Evolutionary conservation across 805 yeast species (phyloP), one percentile per base, ranked within the genome.

Genomic region (Starmerella stigmatis): DNA sequence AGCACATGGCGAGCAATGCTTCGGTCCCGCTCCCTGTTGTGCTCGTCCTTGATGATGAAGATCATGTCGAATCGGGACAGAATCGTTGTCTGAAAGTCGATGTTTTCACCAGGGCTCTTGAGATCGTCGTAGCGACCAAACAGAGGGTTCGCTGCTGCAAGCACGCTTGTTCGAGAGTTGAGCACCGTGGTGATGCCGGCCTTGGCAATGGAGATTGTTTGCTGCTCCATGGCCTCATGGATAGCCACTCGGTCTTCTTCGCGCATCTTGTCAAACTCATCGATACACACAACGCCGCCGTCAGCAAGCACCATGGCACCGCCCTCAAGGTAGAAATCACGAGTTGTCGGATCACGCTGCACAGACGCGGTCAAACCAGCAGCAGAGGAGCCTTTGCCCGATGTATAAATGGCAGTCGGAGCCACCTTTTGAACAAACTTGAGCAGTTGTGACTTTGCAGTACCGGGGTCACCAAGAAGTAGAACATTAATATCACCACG

Each of bases 261-360:
- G 62, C 97, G 74, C 99, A 92, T 92, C 70, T 92, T 92, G 64
- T 92, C 99, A 61, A 92, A 92, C 72, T 92, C 99, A 70, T 92
- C 99, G 60, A 92, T 92, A 73, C 97, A 92, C 39, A 89, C 96
- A 41, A 92, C 96, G 54, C 99, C 99, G 31, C 97, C 97, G 67
- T 92, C 98, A 0, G 99, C 98, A 41, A 92, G 70, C n/a, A 92
- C 98, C 96, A 92, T 88, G 8, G 99, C 99, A 65, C 99, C 99
- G 49, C 99, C 98, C 73, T 92, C 99, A 44, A 92, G 69, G 62
- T 84, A 89, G 63, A 89, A 92, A 57, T 92, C 98, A 52, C 95
- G 70, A 0, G 96, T 83, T 5, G 50, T 42, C 1, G 85, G 72
- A 62, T 92, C 97, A 62, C 96, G 74, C 67, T 89, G 98, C 16